These are phyloP conservation scores for Aspergillus udagawae DNA, from an alignment of 2,329 filamentous ascomycete species.

Conservation along the genomic window DNA sequence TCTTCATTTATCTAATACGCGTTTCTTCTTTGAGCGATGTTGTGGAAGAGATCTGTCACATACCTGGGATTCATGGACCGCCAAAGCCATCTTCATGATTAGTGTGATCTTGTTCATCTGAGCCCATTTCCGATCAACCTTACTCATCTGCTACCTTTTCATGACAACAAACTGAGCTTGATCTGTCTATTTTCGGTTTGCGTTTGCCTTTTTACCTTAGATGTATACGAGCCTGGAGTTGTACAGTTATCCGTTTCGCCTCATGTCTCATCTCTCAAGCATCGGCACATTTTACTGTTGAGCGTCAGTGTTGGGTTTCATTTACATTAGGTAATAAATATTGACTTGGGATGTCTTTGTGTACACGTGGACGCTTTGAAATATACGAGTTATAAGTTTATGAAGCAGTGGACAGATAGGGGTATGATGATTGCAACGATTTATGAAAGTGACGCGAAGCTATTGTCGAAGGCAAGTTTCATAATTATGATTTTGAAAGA, in stretches of 20 bases:
- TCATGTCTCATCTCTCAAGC: not conserved
- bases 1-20: not conserved
- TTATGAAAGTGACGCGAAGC: not conserved
- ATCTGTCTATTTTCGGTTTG: constrained; percentile 3
- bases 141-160: not conserved
- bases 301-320: constrained; percentile 7
- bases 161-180: not conserved
- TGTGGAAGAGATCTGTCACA: not conserved
- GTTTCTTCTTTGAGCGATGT: not conserved
- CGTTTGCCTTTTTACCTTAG: constrained; percentile 5
- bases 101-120: not conserved
- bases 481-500: too few species aligned
- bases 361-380: not conserved
- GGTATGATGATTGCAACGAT: not conserved
- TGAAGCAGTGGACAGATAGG: not conserved
- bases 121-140: not conserved
- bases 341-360: not conserved
- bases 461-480: not conserved
- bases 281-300: constrained; percentile 1
- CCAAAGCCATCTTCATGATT: not conserved
- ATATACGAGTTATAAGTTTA: not conserved
- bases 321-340: not conserved
- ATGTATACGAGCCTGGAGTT: constrained; percentile 7
- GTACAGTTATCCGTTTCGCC: constrained; percentile 7
- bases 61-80: not conserved